These are phyloP conservation scores for Phlebiopsis gigantea DNA, from an alignment of 768 basidiomycete species.

Conservation along the genomic window DNA sequence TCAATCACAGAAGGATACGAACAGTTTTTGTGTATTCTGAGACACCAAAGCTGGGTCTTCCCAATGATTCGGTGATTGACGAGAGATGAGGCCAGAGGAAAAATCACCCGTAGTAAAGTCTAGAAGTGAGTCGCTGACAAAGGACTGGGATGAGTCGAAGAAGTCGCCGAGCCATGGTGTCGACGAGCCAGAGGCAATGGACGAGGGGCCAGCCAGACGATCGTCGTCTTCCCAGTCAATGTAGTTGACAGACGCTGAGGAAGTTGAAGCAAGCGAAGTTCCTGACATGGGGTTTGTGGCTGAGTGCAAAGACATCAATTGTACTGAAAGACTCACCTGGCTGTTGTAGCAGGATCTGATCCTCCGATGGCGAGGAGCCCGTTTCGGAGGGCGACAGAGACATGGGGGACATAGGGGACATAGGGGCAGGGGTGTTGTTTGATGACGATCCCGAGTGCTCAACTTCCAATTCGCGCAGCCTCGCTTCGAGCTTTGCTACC, in stretches of 20 bases:
- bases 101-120: background rate
- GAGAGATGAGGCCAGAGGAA: background rate
- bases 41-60: conserved; percentile 22
- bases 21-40: conserved; percentile 36
- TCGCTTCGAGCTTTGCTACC: conserved; percentile 45
- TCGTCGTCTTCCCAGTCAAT: conserved; percentile 7
- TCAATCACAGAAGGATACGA: conserved; percentile 9
- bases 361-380: conserved; percentile 2
- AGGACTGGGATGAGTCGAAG: conserved; percentile 6
- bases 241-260: conserved; percentile 5
- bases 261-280: conserved; percentile 1
- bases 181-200: conserved; percentile 2
- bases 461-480: conserved; percentile 49
- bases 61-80: conserved; percentile 17
- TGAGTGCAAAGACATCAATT: background rate
- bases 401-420: conserved; percentile 13
- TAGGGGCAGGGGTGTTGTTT: conserved; percentile 21
- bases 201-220: background rate
- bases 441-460: conserved; percentile 22
- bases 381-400: conserved; percentile 5
- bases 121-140: conserved; percentile 1
- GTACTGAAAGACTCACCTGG: conserved; percentile 8
- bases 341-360: conserved; percentile 1
- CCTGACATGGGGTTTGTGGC: background rate
- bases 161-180: conserved; percentile 10